These are phyloP conservation scores for Taphrina populina DNA, from an alignment of 1,139 yeast species.

Conservation along the genomic window DNA sequence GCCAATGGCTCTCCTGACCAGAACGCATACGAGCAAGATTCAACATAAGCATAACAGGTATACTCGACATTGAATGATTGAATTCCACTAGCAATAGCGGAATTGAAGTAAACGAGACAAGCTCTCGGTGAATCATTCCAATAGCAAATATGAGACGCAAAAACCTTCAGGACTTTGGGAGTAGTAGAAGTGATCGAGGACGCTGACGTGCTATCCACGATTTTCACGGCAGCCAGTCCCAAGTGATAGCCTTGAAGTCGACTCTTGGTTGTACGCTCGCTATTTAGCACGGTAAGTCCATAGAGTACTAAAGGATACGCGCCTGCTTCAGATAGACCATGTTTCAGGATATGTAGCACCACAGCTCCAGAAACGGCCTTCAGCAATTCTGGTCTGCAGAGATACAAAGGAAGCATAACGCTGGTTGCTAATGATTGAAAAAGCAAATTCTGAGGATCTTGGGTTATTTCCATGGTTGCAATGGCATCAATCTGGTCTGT, in stretches of 20 bases:
- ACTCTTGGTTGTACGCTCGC: constrained; percentile 1
- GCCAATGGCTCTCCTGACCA: constrained; percentile 31
- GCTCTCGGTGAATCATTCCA: constrained; percentile 31
- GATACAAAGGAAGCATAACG: constrained; percentile 20
- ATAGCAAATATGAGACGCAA: constrained; percentile 23
- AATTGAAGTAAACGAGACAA: constrained; percentile 27
- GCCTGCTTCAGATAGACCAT: constrained; percentile 22
- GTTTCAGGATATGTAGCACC: constrained; percentile 1
- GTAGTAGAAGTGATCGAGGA: constrained; percentile 5
- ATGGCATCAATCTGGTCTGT: constrained; percentile 20
- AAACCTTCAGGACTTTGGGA: constrained; percentile 24
- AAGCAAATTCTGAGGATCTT: constrained; percentile 1
- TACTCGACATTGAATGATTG: constrained; percentile 25
- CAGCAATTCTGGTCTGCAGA: constrained; percentile 18
- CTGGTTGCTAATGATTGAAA: constrained; percentile 22
- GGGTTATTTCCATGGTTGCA: not conserved
- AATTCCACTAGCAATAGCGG: constrained; percentile 23
- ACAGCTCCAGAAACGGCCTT: constrained; percentile 13
- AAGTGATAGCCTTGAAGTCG: constrained; percentile 24
- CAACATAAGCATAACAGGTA: constrained; percentile 24
- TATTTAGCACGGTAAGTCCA: constrained; percentile 17
- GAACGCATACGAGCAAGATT: constrained; percentile 24
- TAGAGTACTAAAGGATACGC: constrained; percentile 29
- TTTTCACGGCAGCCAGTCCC: constrained; percentile 22
- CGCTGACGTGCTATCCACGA: constrained; percentile 14